phyloP scores from a whole-genome alignment of 805 yeast species.

The Candida sphagnicola region DNA sequence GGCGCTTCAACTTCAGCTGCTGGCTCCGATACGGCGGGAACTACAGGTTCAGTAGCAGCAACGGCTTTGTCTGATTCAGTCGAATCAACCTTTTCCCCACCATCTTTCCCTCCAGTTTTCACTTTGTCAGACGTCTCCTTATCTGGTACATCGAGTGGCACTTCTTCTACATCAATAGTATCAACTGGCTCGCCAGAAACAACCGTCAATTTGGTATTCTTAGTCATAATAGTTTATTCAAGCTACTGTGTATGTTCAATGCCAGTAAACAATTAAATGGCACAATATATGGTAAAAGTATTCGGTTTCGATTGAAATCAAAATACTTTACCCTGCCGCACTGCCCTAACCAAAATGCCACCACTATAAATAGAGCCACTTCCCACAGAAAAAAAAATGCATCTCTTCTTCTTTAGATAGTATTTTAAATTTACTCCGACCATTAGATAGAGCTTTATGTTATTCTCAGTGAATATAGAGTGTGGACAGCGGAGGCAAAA shows the following conservation, averaged over 20 bases:
- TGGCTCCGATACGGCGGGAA: background rate
- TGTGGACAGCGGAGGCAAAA: conserved; percentile 48
- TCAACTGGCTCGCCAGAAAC: conserved; percentile 34
- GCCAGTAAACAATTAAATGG: no score
- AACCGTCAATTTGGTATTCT: conserved; percentile 21
- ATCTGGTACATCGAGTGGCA: conserved; percentile 3
- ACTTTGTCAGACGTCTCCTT: no score
- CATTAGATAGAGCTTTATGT: conserved; percentile 39
- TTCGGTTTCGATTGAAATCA: no score
- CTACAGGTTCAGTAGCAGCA: background rate
- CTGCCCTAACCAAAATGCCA: no score
- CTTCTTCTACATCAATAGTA: conserved; percentile 12
- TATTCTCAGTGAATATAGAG: conserved; percentile 27
- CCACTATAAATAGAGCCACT: no score
- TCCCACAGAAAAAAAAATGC: background rate
- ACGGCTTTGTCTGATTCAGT: conserved; percentile 1
- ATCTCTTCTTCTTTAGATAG: conserved; percentile 17
- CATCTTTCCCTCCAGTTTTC: background rate
- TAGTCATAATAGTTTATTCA: no score
- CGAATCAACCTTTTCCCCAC: conserved; percentile 2
- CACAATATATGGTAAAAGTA: no score
- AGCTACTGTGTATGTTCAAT: no score
- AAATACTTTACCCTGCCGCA: no score
- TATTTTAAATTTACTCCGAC: conserved; percentile 27
- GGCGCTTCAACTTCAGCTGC: conserved; percentile 21